phyloP scores from a whole-genome alignment of 495 filamentous ascomycete species.

The Penicillium cinerascens region DNA sequence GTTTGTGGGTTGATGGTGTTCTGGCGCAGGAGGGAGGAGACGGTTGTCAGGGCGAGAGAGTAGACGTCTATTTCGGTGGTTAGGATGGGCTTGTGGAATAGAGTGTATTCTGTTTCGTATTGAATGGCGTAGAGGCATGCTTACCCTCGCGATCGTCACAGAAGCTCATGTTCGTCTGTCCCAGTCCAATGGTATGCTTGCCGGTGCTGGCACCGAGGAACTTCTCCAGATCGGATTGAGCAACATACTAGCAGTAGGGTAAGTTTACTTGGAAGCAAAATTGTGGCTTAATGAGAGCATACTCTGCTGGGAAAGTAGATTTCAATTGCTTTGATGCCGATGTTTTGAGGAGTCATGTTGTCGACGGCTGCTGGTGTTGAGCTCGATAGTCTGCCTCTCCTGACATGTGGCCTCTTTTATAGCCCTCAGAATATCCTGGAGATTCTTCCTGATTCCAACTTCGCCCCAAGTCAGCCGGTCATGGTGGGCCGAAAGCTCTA shows the following conservation, averaged over 20 bases:
- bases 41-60: slow-evolving; percentile 83
- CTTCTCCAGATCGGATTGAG: slow-evolving; percentile 91
- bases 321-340: slow-evolving; percentile 99
- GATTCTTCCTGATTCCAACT: neutral
- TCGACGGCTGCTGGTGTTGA: neutral
- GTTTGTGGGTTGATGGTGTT: slow-evolving; percentile 85
- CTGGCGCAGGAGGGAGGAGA: slow-evolving; percentile 83
- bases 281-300: slow-evolving; percentile 24
- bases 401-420: neutral
- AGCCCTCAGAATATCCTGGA: neutral
- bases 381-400: no score
- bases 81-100: neutral
- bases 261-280: slow-evolving; percentile 8
- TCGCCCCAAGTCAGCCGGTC: neutral
- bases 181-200: slow-evolving; percentile 98
- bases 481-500: neutral
- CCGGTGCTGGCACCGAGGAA: slow-evolving; percentile 91
- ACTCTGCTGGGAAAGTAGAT: slow-evolving; percentile 97
- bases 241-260: slow-evolving; percentile 68
- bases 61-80: slow-evolving; percentile 72
- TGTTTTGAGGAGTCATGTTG: slow-evolving; percentile 64
- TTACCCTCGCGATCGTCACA: slow-evolving; percentile 97
- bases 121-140: slow-evolving; percentile 1
- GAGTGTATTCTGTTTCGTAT: neutral
- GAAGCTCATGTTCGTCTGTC: slow-evolving; percentile 99